These are phyloP conservation scores for Wickerhamiella dianesei DNA, from an alignment of 805 yeast species.

Conservation along the genomic window DNA sequence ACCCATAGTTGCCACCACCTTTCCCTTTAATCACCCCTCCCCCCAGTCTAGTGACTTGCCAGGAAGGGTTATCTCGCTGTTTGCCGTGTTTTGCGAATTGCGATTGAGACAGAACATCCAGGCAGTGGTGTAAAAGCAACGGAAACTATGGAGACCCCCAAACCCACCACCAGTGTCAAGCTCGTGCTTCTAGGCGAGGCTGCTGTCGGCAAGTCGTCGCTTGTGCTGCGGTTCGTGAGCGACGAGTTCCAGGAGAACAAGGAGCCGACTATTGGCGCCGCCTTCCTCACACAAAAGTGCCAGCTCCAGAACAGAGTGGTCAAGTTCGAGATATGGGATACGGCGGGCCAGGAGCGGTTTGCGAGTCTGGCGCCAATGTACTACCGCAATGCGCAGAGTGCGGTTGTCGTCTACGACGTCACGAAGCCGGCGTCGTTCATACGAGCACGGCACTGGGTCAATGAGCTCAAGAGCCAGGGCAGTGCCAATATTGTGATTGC, in stretches of 20 bases:
- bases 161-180: slow-evolving; percentile 62
- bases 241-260: slow-evolving; percentile 95
- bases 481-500: slow-evolving; percentile 86
- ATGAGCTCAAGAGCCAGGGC: slow-evolving; percentile 90
- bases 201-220: slow-evolving; percentile 92
- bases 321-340: slow-evolving; percentile 54
- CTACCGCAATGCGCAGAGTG: slow-evolving; percentile 94
- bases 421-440: slow-evolving; percentile 90
- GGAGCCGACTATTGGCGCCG: slow-evolving; percentile 97
- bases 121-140: too few species aligned
- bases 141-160: slow-evolving; percentile 20
- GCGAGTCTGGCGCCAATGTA: slow-evolving; percentile 95
- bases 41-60: too few species aligned
- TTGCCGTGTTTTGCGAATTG: too few species aligned
- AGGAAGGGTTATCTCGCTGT: too few species aligned
- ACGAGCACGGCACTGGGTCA: slow-evolving; percentile 97
- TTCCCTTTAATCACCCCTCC: too few species aligned
- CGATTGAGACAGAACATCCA: too few species aligned
- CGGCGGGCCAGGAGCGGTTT: slow-evolving; percentile 96
- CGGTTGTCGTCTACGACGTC: slow-evolving; percentile 86
- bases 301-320: slow-evolving; percentile 73
- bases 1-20: neutral
- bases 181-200: slow-evolving; percentile 91
- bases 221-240: slow-evolving; percentile 82
- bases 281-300: slow-evolving; percentile 87